These are phyloP conservation scores for Carpinus viminea DNA, from an alignment of 306 rosid genomes.

Conservation along the genomic window DNA sequence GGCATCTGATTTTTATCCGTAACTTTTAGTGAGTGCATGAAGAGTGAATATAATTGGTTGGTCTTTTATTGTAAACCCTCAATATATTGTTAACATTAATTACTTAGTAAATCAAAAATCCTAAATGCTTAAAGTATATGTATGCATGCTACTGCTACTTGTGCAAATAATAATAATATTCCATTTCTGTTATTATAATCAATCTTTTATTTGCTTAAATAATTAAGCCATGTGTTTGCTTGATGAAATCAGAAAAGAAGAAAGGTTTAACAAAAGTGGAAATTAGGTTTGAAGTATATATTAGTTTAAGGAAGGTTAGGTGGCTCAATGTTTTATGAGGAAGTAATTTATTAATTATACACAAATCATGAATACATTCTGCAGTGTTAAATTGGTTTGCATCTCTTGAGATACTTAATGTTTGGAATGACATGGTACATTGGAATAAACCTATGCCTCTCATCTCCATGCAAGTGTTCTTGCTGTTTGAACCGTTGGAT, in stretches of 20 bases:
- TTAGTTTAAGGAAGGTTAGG: constrained; percentile 32
- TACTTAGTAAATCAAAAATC: too few species aligned
- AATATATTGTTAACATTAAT: too few species aligned
- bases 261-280: not conserved
- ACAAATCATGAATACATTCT: constrained; percentile 4
- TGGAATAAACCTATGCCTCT: not conserved
- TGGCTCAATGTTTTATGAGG: not conserved
- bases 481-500: not conserved
- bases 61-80: too few species aligned
- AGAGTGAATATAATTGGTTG: too few species aligned
- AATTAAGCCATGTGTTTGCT: constrained; percentile 9
- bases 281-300: constrained; percentile 26
- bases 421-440: constrained; percentile 19
- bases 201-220: not conserved
- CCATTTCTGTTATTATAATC: not conserved
- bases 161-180: not conserved
- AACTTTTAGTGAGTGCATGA: too few species aligned
- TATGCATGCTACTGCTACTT: not conserved
- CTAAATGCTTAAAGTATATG: not conserved
- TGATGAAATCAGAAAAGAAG: constrained; percentile 21
- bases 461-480: constrained; percentile 1
- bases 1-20: too few species aligned
- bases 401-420: not conserved
- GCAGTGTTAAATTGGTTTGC: constrained; percentile 5
- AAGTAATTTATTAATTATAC: not conserved